Evolutionary conservation across 2,329 filamentous ascomycete genomes (phyloP), one percentile per base, ranked within the genome.

Genomic region (Xylariomycetidae sp.): DNA sequence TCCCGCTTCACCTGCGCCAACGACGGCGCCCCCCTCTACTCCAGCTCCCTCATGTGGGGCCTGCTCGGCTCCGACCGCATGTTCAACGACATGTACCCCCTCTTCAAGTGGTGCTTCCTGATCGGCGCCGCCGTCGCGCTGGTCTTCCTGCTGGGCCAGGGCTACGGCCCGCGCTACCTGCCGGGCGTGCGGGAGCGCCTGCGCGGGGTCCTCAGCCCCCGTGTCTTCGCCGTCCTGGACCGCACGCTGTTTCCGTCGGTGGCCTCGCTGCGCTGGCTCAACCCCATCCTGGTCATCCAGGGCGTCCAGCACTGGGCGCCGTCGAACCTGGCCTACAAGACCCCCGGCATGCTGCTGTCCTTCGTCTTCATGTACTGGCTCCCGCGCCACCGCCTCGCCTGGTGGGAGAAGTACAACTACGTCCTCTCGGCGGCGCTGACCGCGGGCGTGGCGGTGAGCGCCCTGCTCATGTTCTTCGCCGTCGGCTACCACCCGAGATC

Each of bases 341-440:
- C 62, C 13, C 59, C 59, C 0, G 62, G 62, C 16, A 54, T 67
- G 37, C 57, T 63, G 12, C 41, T 67, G 22, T 54, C 53, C 1
- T 62, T 55, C 32, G 42, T 65, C 34, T 66, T 66, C 53, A 65
- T 65, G 64, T 62, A 62, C 45, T 62, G 56, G 49, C 43, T 68
- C 2, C 58, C 58, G 2, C 47, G 58, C 10, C 54, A 58, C 34
- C 49, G 53, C 10, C 6, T 30, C 13, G 61, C 62, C 1, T 67
- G 62, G 61, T 67, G 62, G 61, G 54, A 61, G 28, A 62, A 67
- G 54, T 69, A 68, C 49, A 67, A 67, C 47, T 68, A 66, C 42
- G 57, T 64, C 3, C 47, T 68, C 3, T 64, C 60, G 8, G 60
- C 64, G 0, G 61, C 61, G 5, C 44, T 68, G 32, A 61, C 56